Base-by-base conservation (phyloP, 2,329 filamentous ascomycete genomes). In the Arthroderma sp. region DNA sequence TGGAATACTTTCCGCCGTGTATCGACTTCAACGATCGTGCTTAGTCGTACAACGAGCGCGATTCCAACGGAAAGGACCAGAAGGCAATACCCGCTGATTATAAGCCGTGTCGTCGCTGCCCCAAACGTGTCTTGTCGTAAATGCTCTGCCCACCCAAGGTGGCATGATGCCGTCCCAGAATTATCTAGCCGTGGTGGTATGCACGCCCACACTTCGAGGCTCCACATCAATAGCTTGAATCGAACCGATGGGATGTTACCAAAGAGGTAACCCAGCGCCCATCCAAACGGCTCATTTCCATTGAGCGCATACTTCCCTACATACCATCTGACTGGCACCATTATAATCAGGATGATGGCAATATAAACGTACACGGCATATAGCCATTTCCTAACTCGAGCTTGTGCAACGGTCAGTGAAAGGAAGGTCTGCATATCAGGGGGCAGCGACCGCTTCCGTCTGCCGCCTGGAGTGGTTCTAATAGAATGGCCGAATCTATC, bases 1-100 rank as follows among this genome's bases (percentile, higher is more conserved):
- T 98, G 91, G 62, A 98, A 98, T 27, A 96, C 85, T 64, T 98
- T 98, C 42, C 91, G 80, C 41, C 91, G 78, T 1, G 91, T 98
- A 65, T 98, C 91, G 39, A 98, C 89, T 64, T 95, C 88, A 53
- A 84, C 88, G 41, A 85, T 70, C 3, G 78, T 70, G 36, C 82
- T 84, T 33, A 94, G 74, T 36, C 73, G 77, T 43, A 91, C 77
- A 5, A 95, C 85, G 3, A 84, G 71, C 6, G 78, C 66, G 32
- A 96, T 72, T 1, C 89, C 91, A 1, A 78, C 59, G 10, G 75
- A 59, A 10, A 96, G 73, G 44, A 93, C 77, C 3, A 64, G 53
- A 1, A 80, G 52, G 71, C 82, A 96, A 69, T 94, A 94, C 3
- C 64, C 75, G 45, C 75, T 75, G 11, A 96, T 68, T 3, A 83